Percentiles rank a stretch among this genome's conserved stretches.
phyloP scores from a whole-genome alignment of 2,329 filamentous ascomycete genomes.

The Penicillium decumbens region DNA sequence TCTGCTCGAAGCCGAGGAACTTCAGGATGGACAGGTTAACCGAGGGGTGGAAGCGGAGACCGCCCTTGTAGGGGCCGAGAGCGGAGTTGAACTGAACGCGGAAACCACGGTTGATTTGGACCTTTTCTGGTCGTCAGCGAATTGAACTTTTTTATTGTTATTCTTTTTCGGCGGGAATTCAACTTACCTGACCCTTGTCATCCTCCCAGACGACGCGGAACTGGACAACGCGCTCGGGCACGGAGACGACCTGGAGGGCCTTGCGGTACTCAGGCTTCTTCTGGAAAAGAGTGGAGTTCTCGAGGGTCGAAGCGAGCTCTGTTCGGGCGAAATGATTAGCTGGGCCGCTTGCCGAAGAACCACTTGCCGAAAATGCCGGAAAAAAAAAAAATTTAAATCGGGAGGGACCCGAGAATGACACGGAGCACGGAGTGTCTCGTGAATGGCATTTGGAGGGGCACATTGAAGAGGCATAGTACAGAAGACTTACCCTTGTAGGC shows the following conservation, averaged over 20 bases:
- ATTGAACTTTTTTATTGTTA: not conserved
- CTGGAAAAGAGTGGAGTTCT: slow-evolving; percentile 87
- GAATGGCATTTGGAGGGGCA: slow-evolving; percentile 1
- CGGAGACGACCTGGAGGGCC: slow-evolving; percentile 77
- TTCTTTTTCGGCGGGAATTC: slow-evolving; percentile 11
- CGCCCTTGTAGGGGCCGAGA: slow-evolving; percentile 96
- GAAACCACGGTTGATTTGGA: slow-evolving; percentile 91
- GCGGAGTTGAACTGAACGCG: slow-evolving; percentile 98
- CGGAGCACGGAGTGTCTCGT: not conserved
- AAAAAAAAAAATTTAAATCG: slow-evolving; percentile 4
- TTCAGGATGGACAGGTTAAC: slow-evolving; percentile 69
- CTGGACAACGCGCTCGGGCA: slow-evolving; percentile 93
- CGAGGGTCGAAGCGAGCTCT: slow-evolving; percentile 94
- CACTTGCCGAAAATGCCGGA: slow-evolving; percentile 20
- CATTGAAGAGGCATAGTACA: not conserved
- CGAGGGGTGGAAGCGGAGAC: slow-evolving; percentile 82
- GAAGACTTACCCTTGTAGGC: slow-evolving; percentile 76
- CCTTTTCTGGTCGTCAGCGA: slow-evolving; percentile 37
- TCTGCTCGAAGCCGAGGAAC: slow-evolving; percentile 98
- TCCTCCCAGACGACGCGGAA: slow-evolving; percentile 98
- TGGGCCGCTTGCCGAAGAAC: slow-evolving; percentile 12
- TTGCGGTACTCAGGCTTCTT: slow-evolving; percentile 93
- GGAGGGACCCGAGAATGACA: not conserved
- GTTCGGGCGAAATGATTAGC: slow-evolving; percentile 17
- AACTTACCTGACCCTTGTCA: slow-evolving; percentile 63